phyloP scores from a whole-genome alignment of 805 yeast genomes.

The Candida glaebosa region DNA sequence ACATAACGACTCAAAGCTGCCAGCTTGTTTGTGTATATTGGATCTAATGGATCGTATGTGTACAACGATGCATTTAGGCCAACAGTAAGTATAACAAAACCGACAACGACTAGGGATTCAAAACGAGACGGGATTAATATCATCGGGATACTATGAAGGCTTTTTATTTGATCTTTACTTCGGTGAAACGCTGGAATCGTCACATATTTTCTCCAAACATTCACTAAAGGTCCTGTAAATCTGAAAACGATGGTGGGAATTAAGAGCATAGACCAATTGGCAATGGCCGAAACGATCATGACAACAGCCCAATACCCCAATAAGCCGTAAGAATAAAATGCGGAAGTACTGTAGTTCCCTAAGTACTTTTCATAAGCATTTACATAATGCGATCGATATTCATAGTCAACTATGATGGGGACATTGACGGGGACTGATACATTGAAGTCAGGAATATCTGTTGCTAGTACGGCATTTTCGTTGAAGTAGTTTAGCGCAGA shows the following conservation, averaged over 20 bases:
- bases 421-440: conserved; percentile 14
- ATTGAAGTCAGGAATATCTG: conserved; percentile 23
- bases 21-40: conserved; percentile 19
- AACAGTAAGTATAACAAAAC: conserved; percentile 34
- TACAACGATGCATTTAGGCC: conserved; percentile 22
- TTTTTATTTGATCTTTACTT: conserved; percentile 9
- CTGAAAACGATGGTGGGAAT: conserved; percentile 33
- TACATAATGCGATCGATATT: conserved; percentile 9
- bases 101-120: conserved; percentile 42
- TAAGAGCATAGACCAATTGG: conserved; percentile 38
- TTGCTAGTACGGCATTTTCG: conserved; percentile 13
- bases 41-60: conserved; percentile 22
- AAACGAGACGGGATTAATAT: conserved; percentile 55
- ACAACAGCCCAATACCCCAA: conserved; percentile 44
- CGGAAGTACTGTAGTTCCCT: conserved; percentile 42
- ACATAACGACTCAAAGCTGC: conserved; percentile 38
- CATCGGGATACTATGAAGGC: conserved; percentile 24
- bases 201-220: conserved; percentile 21
- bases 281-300: conserved; percentile 37
- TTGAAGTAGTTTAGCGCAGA: conserved; percentile 13
- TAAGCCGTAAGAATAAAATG: conserved; percentile 37
- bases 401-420: conserved; percentile 23
- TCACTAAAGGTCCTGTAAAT: conserved; percentile 25
- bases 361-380: conserved; percentile 31
- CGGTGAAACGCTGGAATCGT: conserved; percentile 25